Percentiles rank a stretch among this genome's conserved stretches.
Conservation (phyloP, 768 basidiomycete genomes). For the Boletus tomentosulus region DNA sequence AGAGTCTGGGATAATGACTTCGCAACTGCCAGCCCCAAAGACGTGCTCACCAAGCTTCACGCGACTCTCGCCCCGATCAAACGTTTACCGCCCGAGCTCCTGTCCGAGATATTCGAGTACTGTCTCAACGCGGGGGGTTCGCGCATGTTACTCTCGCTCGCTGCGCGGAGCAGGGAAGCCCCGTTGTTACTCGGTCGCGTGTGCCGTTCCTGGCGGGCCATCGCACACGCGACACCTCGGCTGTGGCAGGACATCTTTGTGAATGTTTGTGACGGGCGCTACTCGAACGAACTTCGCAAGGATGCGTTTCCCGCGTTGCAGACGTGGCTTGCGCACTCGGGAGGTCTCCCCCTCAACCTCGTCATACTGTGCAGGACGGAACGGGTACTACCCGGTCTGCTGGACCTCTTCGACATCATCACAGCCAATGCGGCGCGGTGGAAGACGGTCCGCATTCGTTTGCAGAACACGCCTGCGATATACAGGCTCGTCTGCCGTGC, state of each 20-base stretch:
- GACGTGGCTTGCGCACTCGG: constrained; percentile 22
- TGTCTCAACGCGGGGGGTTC: constrained; percentile 10
- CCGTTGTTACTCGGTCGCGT: constrained; percentile 30
- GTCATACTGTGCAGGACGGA: constrained; percentile 18
- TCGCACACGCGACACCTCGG: constrained; percentile 23
- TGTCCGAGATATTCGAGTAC: constrained; percentile 24
- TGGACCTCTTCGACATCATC: constrained; percentile 16
- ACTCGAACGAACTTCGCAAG: constrained; percentile 13
- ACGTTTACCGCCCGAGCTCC: constrained; percentile 23
- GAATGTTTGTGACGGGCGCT: constrained; percentile 20
- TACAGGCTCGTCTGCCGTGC: constrained; percentile 6
- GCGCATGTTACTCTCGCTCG: neutral
- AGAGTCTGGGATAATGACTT: too few species aligned
- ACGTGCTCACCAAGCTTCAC: constrained; percentile 13
- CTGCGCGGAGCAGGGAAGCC: constrained; percentile 5
- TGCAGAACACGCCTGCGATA: constrained; percentile 19
- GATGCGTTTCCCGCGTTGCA: constrained; percentile 18
- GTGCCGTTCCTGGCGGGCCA: constrained; percentile 26
- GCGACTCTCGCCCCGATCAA: constrained; percentile 19
- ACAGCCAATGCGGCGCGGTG: constrained; percentile 13
- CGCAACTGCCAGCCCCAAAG: neutral
- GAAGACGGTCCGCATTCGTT: constrained; percentile 18
- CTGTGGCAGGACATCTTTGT: constrained; percentile 24
- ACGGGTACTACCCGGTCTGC: constrained; percentile 19
- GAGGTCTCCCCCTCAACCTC: constrained; percentile 18